Conservation (phyloP, 306 rosid genomes). For the Acacia acuminata region DNA sequence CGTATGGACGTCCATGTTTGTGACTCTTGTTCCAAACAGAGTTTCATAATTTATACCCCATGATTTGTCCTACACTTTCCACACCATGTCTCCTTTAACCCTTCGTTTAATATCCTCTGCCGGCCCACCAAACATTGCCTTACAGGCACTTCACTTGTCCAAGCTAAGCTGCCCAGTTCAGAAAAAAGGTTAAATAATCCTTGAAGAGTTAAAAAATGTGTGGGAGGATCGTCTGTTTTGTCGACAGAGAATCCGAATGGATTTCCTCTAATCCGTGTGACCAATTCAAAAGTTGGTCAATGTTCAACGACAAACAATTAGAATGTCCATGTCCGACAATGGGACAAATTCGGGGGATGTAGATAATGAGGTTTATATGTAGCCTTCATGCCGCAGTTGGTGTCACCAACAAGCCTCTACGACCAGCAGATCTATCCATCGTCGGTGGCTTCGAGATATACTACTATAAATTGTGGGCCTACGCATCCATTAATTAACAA, state of each 20-base stretch:
- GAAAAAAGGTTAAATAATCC: not conserved
- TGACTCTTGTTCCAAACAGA: conserved; percentile 33
- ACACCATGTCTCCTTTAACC: conserved; percentile 41
- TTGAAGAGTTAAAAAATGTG: not conserved
- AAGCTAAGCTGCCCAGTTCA: not conserved
- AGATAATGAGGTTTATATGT: not conserved
- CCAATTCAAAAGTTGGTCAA: conserved; percentile 30
- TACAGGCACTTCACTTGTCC: not conserved
- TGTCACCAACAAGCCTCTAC: not conserved
- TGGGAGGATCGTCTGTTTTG: not conserved
- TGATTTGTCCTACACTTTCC: conserved; percentile 40
- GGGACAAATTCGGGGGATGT: not conserved
- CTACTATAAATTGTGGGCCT: not conserved
- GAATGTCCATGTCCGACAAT: conserved; percentile 1
- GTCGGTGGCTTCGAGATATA: not conserved
- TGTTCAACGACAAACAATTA: conserved; percentile 21
- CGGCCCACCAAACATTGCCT: not conserved
- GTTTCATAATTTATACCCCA: conserved; percentile 23
- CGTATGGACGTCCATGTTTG: not conserved
- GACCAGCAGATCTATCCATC: not conserved
- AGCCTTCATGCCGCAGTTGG: not conserved
- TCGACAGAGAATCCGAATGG: not conserved
- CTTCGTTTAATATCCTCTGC: not conserved
- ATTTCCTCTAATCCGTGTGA: conserved; percentile 11
- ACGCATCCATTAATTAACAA: not conserved